Evolutionary conservation across 202 grass and related monocot genomes (phyloP).

Genomic region (Zoysia matrella): DNA sequence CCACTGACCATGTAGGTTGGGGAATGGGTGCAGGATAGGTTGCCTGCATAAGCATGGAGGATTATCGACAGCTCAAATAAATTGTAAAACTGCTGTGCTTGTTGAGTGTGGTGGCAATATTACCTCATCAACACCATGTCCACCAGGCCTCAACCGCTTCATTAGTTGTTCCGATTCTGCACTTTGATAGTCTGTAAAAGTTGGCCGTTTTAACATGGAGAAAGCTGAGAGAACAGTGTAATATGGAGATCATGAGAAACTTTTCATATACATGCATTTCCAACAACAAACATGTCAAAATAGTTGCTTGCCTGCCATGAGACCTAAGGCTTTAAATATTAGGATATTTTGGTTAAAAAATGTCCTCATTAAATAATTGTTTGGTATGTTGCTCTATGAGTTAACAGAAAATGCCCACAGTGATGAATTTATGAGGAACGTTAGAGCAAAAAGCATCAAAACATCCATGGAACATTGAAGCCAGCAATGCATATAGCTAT

Average conservation of each 20-base stretch:
- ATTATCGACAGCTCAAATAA: slow-evolving; percentile 36
- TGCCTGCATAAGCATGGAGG: slow-evolving; percentile 55
- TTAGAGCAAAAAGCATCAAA: slow-evolving; percentile 18
- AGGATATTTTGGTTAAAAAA: not conserved
- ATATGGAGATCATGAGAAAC: slow-evolving; percentile 30
- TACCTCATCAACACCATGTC: slow-evolving; percentile 91
- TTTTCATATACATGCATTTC: slow-evolving; percentile 1
- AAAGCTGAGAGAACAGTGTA: slow-evolving; percentile 54
- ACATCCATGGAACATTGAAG: not conserved
- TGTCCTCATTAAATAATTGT: not conserved
- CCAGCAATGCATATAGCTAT: not conserved
- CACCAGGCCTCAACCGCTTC: slow-evolving; percentile 78
- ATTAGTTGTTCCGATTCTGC: slow-evolving; percentile 91
- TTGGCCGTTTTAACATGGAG: slow-evolving; percentile 76
- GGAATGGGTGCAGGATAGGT: slow-evolving; percentile 75
- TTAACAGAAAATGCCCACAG: slow-evolving; percentile 1
- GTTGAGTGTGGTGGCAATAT: slow-evolving; percentile 27
- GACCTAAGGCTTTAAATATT: slow-evolving; percentile 5
- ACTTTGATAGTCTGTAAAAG: slow-evolving; percentile 91
- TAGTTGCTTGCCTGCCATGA: slow-evolving; percentile 14
- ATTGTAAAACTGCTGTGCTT: not conserved
- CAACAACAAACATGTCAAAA: slow-evolving; percentile 7
- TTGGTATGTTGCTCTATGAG: slow-evolving; percentile 19
- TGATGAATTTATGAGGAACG: not conserved
- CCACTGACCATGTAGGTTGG: slow-evolving; percentile 77